phyloP scores from a whole-genome alignment of 192 early-diverging fungal genomes.

The Gigaspora rosea region DNA sequence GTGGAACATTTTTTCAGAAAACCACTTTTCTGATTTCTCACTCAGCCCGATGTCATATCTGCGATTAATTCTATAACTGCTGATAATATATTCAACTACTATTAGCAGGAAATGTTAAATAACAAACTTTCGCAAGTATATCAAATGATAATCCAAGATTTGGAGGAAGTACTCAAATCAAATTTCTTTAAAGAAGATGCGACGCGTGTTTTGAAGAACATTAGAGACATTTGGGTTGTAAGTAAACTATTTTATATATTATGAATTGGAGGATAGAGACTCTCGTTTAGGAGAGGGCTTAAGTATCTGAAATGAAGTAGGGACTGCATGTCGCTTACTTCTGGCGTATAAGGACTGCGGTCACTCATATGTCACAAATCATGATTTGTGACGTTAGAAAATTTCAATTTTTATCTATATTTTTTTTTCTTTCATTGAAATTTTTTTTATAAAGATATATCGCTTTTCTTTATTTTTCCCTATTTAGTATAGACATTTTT shows the following conservation, averaged over 20 bases:
- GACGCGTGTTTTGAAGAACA: constrained; percentile 22
- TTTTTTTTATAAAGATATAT: too few species aligned
- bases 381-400: too few species aligned
- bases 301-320: constrained; percentile 34
- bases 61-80: constrained; percentile 29
- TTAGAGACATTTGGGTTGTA: constrained; percentile 25
- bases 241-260: constrained; percentile 33
- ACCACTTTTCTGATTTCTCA: constrained; percentile 31
- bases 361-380: too few species aligned
- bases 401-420: too few species aligned
- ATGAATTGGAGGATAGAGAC: constrained; percentile 31
- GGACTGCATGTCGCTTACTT: constrained; percentile 32
- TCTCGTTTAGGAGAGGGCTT: constrained; percentile 29
- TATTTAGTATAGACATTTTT: too few species aligned
- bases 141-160: constrained; percentile 8
- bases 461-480: too few species aligned
- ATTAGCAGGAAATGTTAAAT: constrained; percentile 22
- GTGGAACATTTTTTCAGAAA: constrained; percentile 23
- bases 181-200: constrained; percentile 34
- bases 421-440: too few species aligned
- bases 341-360: constrained; percentile 20
- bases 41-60: constrained; percentile 26
- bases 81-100: constrained; percentile 27
- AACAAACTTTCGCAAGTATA: constrained; percentile 13
- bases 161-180: constrained; percentile 25